Base-by-base conservation (phyloP, 176 grass and related monocot genomes). In the Thalia dealbata region DNA sequence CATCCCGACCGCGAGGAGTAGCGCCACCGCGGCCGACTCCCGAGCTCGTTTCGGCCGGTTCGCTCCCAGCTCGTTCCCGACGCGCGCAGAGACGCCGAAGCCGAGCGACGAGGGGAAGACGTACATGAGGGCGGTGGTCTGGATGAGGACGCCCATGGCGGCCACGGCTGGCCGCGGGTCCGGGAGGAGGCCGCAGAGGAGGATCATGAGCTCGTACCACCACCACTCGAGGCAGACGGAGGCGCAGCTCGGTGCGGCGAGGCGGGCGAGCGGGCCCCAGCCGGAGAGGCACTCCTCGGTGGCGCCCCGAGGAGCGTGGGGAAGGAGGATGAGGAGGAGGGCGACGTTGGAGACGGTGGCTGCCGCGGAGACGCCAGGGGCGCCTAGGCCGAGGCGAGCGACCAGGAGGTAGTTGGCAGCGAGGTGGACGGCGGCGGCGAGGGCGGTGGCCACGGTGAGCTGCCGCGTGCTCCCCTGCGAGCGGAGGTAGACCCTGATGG, bases 161-260 rank as follows among this genome's bases (percentile, higher is more conserved):
- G 93, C 93, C 14, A 97, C 81, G 50, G 93, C 76, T 30, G 93
- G 76, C 75, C 84, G 90, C 19, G 93, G 89, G 41, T 92, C 83
- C 19, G 87, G 82, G 22, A 97, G 81, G 45, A 97, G 81, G 45
- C 93, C 93, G 81, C 89, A 97, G 42, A 97, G 70, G 18, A 97
- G 76, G 78, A 97, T 97, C 85, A 97, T 97, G 11, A 92, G 73
- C 85, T 97, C 93, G 78, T 97, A 97, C 93, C 93, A 97, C 93
- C 93, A 97, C 93, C 93, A 97, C 74, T 97, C 93, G 10, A 97
- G 81, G 85, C 93, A 97, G 27, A 92, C 89, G 3, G 93, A 97
- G 60, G 76, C 87, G 54, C 89, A 97, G 81, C 93, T 97, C 0
- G 93, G 93, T 18, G 73, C 79, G 0, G 89, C 89, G 27, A 97